These are phyloP conservation scores for Cladosporium cucumerinum DNA, from an alignment of 2,329 filamentous ascomycete species.

Conservation along the genomic window DNA sequence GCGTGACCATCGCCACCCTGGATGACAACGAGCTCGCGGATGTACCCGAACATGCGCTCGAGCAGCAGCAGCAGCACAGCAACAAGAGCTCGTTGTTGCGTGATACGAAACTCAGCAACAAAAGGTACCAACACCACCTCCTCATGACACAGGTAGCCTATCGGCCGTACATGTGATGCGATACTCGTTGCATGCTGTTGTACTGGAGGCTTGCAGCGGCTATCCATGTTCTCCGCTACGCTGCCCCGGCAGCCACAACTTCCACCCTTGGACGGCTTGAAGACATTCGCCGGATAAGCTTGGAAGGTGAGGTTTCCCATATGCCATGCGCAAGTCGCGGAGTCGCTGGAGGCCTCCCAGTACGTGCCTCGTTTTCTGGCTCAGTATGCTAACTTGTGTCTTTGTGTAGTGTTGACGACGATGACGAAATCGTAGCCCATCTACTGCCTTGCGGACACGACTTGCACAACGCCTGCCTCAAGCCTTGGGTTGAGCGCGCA, in stretches of 20 bases:
- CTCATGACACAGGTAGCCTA: slow-evolving; percentile 14
- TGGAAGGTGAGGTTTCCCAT: slow-evolving; percentile 38
- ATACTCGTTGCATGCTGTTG: slow-evolving; percentile 21
- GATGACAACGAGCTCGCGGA: neutral
- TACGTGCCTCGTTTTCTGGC: slow-evolving; percentile 19
- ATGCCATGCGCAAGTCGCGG: slow-evolving; percentile 26
- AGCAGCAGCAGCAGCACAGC: slow-evolving; percentile 23
- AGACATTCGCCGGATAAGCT: slow-evolving; percentile 39
- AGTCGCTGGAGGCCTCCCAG: slow-evolving; percentile 32
- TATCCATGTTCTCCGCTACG: neutral
- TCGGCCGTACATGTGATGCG: slow-evolving; percentile 19
- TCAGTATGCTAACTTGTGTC: slow-evolving; percentile 27
- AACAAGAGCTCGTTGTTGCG: slow-evolving; percentile 23
- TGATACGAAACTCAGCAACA: slow-evolving; percentile 23
- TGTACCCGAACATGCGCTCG: slow-evolving; percentile 33
- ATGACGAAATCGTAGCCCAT: slow-evolving; percentile 57
- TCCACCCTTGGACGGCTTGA: slow-evolving; percentile 41
- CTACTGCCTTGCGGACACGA: slow-evolving; percentile 80
- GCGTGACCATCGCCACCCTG: slow-evolving; percentile 51
- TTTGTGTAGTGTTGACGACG: slow-evolving; percentile 32
- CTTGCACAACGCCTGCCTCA: slow-evolving; percentile 87
- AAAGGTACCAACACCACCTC: slow-evolving; percentile 33
- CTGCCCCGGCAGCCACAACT: slow-evolving; percentile 24
- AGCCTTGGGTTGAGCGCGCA: slow-evolving; percentile 91
- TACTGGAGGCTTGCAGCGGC: slow-evolving; percentile 30